Evolutionary conservation across 192 early-diverging fungal species (phyloP).

Genomic region (Geosiphon pyriformis): DNA sequence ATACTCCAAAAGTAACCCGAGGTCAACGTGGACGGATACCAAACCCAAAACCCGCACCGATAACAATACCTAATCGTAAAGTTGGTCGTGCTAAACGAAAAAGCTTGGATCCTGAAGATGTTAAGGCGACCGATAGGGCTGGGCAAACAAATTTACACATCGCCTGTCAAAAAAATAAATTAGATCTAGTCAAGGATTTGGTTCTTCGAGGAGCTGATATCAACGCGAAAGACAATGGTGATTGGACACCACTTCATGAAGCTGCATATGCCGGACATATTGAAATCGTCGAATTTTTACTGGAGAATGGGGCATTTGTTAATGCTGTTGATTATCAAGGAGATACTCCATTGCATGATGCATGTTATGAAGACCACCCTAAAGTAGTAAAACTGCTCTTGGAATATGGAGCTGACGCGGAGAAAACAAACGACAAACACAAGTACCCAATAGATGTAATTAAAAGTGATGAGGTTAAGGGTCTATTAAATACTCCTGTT

Average conservation of each 20-base stretch:
- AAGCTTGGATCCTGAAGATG: slow-evolving; percentile 15
- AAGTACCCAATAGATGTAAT: slow-evolving; percentile 52
- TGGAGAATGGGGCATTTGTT: slow-evolving; percentile 55
- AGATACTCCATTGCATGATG: slow-evolving; percentile 63
- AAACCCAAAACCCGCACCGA: background rate
- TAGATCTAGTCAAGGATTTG: slow-evolving; percentile 39
- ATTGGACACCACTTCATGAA: slow-evolving; percentile 58
- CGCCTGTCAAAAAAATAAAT: slow-evolving; percentile 46
- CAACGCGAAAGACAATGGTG: slow-evolving; percentile 59
- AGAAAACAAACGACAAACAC: slow-evolving; percentile 43
- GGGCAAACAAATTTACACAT: slow-evolving; percentile 47
- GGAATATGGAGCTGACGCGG: slow-evolving; percentile 41
- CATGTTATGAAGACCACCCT: slow-evolving; percentile 52
- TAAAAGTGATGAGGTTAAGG: slow-evolving; percentile 6
- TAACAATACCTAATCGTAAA: background rate
- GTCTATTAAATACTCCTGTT: background rate
- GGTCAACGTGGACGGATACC: background rate
- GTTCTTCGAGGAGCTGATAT: slow-evolving; percentile 61
- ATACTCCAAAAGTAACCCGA: background rate
- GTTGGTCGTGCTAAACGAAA: background rate
- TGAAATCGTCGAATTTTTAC: slow-evolving; percentile 37
- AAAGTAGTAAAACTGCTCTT: slow-evolving; percentile 40
- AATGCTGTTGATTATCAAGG: slow-evolving; percentile 53
- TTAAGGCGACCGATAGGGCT: slow-evolving; percentile 25
- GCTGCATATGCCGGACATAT: slow-evolving; percentile 46